Conservation (phyloP, 164 flowering plant genomes). For the Sedum album region DNA sequence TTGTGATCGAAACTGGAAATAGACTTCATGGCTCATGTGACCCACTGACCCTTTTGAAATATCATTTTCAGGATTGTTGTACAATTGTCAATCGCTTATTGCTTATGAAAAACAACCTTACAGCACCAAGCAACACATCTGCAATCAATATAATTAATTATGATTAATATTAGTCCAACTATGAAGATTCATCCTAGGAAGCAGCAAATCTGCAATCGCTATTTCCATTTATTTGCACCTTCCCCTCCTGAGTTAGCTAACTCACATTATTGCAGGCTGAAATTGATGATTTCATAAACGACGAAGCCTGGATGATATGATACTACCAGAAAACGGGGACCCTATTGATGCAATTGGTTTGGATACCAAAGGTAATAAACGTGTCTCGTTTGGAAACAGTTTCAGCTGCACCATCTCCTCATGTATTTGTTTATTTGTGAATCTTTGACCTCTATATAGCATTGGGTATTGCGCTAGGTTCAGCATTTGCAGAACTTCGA, state of each 20-base stretch:
- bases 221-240: not conserved
- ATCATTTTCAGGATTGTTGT: no score
- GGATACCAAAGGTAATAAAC: constrained; percentile 29
- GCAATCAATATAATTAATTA: not conserved
- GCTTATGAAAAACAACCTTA: no score
- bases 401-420: not conserved
- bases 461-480: constrained; percentile 16
- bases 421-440: not conserved
- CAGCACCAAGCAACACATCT: not conserved
- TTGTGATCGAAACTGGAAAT: no score
- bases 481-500: constrained; percentile 28
- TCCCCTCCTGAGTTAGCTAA: not conserved
- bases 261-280: constrained; percentile 28
- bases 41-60: no score
- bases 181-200: no score
- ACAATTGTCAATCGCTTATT: no score
- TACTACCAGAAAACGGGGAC: constrained; percentile 36
- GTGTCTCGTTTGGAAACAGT: not conserved
- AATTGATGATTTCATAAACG: constrained; percentile 36
- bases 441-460: constrained; percentile 1
- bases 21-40: no score
- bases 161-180: not conserved
- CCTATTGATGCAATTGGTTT: constrained; percentile 26
- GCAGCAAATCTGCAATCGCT: not conserved
- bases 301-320: constrained; percentile 40